Percentiles rank a stretch among this genome's conserved stretches.
phyloP scores from a whole-genome alignment of 177 flowering plant species.

The Vitis hybrid region DNA sequence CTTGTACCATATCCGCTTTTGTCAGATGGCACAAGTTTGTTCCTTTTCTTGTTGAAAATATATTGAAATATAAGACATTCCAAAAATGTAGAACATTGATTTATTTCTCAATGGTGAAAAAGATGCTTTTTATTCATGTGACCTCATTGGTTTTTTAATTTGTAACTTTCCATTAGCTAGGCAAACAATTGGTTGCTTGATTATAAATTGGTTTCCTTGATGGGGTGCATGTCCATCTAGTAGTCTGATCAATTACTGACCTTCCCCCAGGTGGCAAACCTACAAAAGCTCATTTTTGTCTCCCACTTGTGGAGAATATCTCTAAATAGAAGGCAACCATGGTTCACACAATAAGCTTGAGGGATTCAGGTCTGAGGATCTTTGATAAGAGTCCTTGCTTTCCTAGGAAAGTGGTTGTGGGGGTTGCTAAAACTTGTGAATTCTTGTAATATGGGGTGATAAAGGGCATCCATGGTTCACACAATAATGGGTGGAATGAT shows the following conservation, averaged over 20 bases:
- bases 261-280: neutral
- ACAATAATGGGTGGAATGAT: too few species aligned
- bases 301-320: too few species aligned
- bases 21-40: neutral
- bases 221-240: neutral
- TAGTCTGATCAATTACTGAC: neutral
- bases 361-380: too few species aligned
- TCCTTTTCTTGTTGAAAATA: neutral
- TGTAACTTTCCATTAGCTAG: neutral
- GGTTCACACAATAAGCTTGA: too few species aligned
- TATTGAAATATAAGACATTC: neutral
- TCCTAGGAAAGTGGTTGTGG: too few species aligned
- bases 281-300: too few species aligned
- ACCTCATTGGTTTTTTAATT: neutral
- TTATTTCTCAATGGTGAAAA: neutral
- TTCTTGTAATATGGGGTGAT: too few species aligned
- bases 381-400: too few species aligned
- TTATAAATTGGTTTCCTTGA: neutral
- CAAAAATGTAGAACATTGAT: neutral
- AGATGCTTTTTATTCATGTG: neutral
- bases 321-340: too few species aligned
- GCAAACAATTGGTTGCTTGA: neutral
- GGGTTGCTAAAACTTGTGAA: too few species aligned
- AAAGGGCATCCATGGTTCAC: too few species aligned
- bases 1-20: neutral